Percentiles rank a stretch among this genome's conserved stretches.
Evolutionary conservation across 2,329 filamentous ascomycete species (phyloP).

Genomic region (Pseudogymnoascus sp.): DNA sequence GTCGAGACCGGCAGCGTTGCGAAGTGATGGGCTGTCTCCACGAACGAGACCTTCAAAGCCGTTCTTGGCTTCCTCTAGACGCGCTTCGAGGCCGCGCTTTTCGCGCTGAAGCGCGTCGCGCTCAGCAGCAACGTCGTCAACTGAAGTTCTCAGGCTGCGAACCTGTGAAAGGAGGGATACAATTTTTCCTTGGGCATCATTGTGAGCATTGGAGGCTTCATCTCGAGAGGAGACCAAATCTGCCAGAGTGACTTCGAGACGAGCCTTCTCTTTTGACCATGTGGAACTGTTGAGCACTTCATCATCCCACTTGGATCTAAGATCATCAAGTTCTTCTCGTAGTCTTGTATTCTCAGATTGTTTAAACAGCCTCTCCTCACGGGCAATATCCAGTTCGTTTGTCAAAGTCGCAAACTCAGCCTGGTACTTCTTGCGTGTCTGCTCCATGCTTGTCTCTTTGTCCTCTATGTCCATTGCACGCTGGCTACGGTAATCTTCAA

Average conservation of each 20-base stretch:
- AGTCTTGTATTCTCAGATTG: constrained; percentile 81
- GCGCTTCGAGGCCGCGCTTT: constrained; percentile 80
- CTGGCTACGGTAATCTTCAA: constrained; percentile 94
- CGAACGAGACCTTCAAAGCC: constrained; percentile 82
- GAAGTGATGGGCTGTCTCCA: constrained; percentile 79
- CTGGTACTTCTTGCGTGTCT: constrained; percentile 96
- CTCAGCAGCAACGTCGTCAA: constrained; percentile 81
- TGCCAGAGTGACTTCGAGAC: constrained; percentile 81
- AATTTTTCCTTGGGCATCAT: constrained; percentile 89
- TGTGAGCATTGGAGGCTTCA: constrained; percentile 87
- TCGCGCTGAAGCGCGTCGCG: constrained; percentile 79
- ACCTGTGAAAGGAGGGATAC: constrained; percentile 87
- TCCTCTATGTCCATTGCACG: constrained; percentile 95
- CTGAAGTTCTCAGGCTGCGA: constrained; percentile 69
- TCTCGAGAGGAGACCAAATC: constrained; percentile 88
- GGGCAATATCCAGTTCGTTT: constrained; percentile 87
- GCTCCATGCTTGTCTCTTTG: constrained; percentile 91
- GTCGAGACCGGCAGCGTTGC: constrained; percentile 83
- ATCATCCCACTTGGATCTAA: constrained; percentile 95
- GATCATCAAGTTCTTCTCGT: constrained; percentile 91
- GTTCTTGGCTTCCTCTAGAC: constrained; percentile 79
- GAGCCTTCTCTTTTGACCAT: constrained; percentile 96
- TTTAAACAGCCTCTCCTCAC: constrained; percentile 80
- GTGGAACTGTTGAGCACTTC: constrained; percentile 96
- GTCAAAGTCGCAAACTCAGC: constrained; percentile 82